Evolutionary conservation across 176 grass and related monocot species (phyloP).

Genomic region (Hsuehochloa calcarea): DNA sequence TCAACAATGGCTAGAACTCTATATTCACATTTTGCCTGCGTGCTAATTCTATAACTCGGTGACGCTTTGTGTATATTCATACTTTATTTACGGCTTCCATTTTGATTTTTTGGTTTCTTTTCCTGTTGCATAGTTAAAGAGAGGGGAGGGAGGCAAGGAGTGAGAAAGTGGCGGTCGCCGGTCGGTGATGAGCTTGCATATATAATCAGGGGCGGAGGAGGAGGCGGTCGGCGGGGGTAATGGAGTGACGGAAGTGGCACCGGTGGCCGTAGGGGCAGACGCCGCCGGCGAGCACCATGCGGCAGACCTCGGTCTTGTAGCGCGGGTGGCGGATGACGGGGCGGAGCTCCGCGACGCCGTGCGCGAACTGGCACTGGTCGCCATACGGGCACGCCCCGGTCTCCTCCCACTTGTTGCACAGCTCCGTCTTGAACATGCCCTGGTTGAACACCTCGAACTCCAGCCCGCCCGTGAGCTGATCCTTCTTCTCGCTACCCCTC

Average conservation of each 20-base stretch:
- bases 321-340: constrained; percentile 90
- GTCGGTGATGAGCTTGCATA: constrained; percentile 40
- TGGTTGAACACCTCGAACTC: constrained; percentile 91
- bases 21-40: constrained; percentile 49
- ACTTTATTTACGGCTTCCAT: constrained; percentile 23
- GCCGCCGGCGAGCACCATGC: constrained; percentile 77
- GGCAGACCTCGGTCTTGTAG: constrained; percentile 95
- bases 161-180: constrained; percentile 39
- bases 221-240: constrained; percentile 55
- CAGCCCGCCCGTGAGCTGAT: constrained; percentile 38
- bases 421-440: constrained; percentile 97
- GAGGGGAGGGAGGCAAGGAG: constrained; percentile 36
- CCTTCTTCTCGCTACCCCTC: constrained; percentile 5
- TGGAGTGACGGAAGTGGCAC: constrained; percentile 94
- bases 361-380: constrained; percentile 90
- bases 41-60: constrained; percentile 21
- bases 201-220: constrained; percentile 32
- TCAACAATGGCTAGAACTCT: constrained; percentile 25
- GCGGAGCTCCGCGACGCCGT: constrained; percentile 91
- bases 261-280: constrained; percentile 90
- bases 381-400: constrained; percentile 66
- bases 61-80: background rate
- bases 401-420: constrained; percentile 99
- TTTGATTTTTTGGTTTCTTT: background rate
- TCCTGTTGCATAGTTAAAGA: background rate